Conservation (phyloP, 352 stramenopile species). For the Globisporangium acanthophoron region DNA sequence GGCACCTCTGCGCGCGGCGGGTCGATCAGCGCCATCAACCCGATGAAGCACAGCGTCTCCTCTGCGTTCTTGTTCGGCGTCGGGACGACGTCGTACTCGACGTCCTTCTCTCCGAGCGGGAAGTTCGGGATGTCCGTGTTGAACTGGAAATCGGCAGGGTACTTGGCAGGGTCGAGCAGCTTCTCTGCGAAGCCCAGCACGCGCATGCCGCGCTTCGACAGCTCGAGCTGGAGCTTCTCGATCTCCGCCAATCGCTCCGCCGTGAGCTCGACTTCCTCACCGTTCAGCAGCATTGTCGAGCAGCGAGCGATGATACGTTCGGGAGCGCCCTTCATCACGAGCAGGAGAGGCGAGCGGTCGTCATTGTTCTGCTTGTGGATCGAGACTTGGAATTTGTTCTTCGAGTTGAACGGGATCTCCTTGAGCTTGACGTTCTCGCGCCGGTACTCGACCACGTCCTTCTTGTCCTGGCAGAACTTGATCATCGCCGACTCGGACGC, state of each 20-base stretch:
- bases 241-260: constrained; percentile 78
- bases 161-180: constrained; percentile 33
- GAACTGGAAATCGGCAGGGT: constrained; percentile 47
- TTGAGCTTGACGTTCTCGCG: constrained; percentile 67
- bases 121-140: constrained; percentile 51
- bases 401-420: constrained; percentile 82
- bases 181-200: constrained; percentile 59
- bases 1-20: constrained; percentile 89
- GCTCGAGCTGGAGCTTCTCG: constrained; percentile 38
- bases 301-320: constrained; percentile 94
- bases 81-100: constrained; percentile 31
- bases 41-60: constrained; percentile 88
- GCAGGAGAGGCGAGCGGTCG: constrained; percentile 44
- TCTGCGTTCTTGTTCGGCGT: constrained; percentile 64
- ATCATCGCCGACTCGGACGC: constrained; percentile 83
- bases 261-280: constrained; percentile 57
- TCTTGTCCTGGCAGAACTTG: constrained; percentile 77
- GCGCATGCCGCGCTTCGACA: constrained; percentile 62
- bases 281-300: constrained; percentile 61
- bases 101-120: constrained; percentile 30
- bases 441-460: constrained; percentile 68
- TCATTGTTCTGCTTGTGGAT: constrained; percentile 80
- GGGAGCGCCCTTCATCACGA: constrained; percentile 95
- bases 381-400: constrained; percentile 85
- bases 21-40: constrained; percentile 95